phyloP scores from a whole-genome alignment of 1,139 yeast genomes.

The Geotrichum reessii region DNA sequence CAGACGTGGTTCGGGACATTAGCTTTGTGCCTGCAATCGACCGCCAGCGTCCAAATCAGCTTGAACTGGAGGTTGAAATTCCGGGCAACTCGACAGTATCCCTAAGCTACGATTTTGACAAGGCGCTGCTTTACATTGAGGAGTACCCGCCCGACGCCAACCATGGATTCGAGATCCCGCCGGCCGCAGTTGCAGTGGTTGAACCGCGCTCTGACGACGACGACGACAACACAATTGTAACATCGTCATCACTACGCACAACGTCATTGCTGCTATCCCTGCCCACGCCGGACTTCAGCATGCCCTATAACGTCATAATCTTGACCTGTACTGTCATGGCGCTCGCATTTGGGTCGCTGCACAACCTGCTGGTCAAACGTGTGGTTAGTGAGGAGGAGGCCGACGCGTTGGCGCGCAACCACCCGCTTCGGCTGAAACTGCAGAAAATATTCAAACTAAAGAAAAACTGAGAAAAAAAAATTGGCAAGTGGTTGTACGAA shows the following conservation, averaged over 20 bases:
- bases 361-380: constrained; percentile 69
- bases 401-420: constrained; percentile 36
- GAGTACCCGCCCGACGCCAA: constrained; percentile 99
- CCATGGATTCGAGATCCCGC: constrained; percentile 93
- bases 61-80: constrained; percentile 59
- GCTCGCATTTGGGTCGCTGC: constrained; percentile 79
- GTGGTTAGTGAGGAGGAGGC: constrained; percentile 75
- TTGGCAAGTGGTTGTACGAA: background rate
- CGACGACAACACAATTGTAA: too few species aligned
- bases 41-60: constrained; percentile 73
- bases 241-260: constrained; percentile 59
- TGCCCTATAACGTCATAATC: constrained; percentile 97
- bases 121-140: constrained; percentile 72
- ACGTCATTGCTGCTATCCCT: constrained; percentile 77
- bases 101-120: constrained; percentile 76
- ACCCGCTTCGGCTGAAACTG: background rate
- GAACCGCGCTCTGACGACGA: too few species aligned
- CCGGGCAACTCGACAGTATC: constrained; percentile 63
- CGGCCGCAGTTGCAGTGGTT: constrained; percentile 62
- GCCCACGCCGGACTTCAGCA: constrained; percentile 97
- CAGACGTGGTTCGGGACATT: constrained; percentile 47
- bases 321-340: constrained; percentile 93
- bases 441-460: background rate
- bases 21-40: constrained; percentile 75
- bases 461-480: background rate